Evolutionary conservation across 768 basidiomycete species (phyloP).

Genomic region (Crucibulum laeve): DNA sequence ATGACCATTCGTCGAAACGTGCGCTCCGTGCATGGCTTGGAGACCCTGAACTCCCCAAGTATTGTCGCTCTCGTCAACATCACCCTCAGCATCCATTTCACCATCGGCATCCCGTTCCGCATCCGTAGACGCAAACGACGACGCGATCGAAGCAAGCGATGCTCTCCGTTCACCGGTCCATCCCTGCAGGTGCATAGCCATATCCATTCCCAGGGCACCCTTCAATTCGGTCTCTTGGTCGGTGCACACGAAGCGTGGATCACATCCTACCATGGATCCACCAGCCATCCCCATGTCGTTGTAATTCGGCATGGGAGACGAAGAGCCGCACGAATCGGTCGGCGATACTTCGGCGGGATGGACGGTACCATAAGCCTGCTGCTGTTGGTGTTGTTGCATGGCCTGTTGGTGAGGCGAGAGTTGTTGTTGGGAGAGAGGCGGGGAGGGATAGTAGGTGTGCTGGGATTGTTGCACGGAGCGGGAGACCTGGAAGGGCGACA

Average conservation of each 20-base stretch:
- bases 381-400: conserved; percentile 6
- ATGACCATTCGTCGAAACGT: conserved; percentile 4
- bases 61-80: conserved; percentile 12
- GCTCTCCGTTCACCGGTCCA: conserved; percentile 8
- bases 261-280: conserved; percentile 4
- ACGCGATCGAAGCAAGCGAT: background rate
- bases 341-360: conserved; percentile 22
- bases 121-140: conserved; percentile 3
- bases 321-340: conserved; percentile 15
- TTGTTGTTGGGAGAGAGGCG: conserved; percentile 9
- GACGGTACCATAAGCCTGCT: conserved; percentile 11
- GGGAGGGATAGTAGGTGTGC: conserved; percentile 11
- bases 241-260: conserved; percentile 8
- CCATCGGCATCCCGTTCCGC: conserved; percentile 15
- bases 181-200: conserved; percentile 16
- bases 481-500: conserved; percentile 8
- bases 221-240: conserved; percentile 3
- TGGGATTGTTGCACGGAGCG: conserved; percentile 8
- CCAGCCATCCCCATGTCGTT: conserved; percentile 8
- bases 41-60: conserved; percentile 10
- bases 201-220: conserved; percentile 7
- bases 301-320: conserved; percentile 14
- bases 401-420: conserved; percentile 11
- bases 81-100: conserved; percentile 24
- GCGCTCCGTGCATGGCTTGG: conserved; percentile 3